Evolutionary conservation across 768 basidiomycete species (phyloP).

Genomic region (Gymnopilus dilepis): DNA sequence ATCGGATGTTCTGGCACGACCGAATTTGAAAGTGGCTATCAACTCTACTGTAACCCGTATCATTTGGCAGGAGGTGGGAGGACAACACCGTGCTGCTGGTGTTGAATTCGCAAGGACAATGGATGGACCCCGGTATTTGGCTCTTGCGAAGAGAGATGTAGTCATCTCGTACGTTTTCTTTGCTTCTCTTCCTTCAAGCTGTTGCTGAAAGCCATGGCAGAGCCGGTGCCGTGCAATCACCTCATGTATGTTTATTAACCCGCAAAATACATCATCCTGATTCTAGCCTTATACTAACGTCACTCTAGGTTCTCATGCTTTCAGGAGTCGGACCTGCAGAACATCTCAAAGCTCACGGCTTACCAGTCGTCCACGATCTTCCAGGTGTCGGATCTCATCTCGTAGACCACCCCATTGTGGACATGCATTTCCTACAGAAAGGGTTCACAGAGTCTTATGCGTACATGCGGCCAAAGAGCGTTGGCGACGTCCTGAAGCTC

Average conservation of each 20-base stretch:
- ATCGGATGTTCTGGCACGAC: slow-evolving; percentile 61
- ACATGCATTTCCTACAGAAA: slow-evolving; percentile 49
- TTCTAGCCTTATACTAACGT: background rate
- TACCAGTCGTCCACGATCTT: slow-evolving; percentile 65
- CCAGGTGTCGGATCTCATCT: slow-evolving; percentile 80
- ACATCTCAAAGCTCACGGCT: slow-evolving; percentile 56
- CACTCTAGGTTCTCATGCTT: slow-evolving; percentile 62
- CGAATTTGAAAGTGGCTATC: slow-evolving; percentile 67
- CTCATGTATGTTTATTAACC: slow-evolving; percentile 44
- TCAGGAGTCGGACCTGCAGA: slow-evolving; percentile 78
- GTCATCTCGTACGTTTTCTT: slow-evolving; percentile 52
- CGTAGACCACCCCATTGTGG: slow-evolving; percentile 70
- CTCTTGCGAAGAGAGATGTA: slow-evolving; percentile 57
- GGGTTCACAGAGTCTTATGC: slow-evolving; percentile 55
- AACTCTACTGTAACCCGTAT: slow-evolving; percentile 62
- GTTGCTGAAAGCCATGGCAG: slow-evolving; percentile 33
- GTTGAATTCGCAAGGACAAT: slow-evolving; percentile 52
- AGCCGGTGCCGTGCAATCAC: slow-evolving; percentile 68
- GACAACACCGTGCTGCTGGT: slow-evolving; percentile 47
- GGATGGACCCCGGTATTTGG: slow-evolving; percentile 38
- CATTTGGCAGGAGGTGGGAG: slow-evolving; percentile 48
- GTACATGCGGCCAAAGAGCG: slow-evolving; percentile 41
- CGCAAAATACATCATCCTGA: background rate
- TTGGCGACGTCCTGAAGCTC: slow-evolving; percentile 33
- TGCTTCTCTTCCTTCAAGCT: background rate